phyloP scores from a whole-genome alignment of 2,329 filamentous ascomycete genomes.

The Claviceps sp. region DNA sequence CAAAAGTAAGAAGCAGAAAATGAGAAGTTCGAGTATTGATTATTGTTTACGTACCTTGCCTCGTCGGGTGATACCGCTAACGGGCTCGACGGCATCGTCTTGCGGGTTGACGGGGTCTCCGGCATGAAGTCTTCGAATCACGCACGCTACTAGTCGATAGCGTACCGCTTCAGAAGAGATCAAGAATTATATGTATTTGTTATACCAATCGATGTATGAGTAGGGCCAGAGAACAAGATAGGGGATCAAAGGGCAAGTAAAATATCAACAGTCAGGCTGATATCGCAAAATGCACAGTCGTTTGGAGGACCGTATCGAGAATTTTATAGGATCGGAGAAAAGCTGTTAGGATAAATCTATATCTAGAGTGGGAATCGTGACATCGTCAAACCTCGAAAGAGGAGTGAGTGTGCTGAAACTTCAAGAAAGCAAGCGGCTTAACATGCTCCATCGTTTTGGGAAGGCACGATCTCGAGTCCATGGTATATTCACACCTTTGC shows the following conservation, averaged over 20 bases:
- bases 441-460: no score
- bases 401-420: neutral
- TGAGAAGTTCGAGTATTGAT: neutral
- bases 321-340: neutral
- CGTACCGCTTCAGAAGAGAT: neutral
- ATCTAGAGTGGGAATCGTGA: neutral
- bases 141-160: neutral
- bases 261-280: neutral
- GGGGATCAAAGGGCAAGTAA: neutral
- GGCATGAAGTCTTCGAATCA: slow-evolving; percentile 10
- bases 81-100: neutral
- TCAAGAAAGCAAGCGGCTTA: neutral
- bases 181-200: neutral
- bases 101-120: slow-evolving; percentile 2
- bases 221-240: neutral
- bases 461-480: no score
- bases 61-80: slow-evolving; percentile 7
- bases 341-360: neutral
- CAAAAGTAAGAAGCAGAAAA: neutral
- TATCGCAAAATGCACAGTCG: neutral
- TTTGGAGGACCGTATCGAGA: neutral
- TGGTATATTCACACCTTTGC: no score
- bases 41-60: slow-evolving; percentile 12
- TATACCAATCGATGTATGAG: neutral
- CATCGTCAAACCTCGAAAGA: neutral